These are phyloP conservation scores for Arachis stenosperma DNA, from an alignment of 306 rosid species.

Conservation along the genomic window DNA sequence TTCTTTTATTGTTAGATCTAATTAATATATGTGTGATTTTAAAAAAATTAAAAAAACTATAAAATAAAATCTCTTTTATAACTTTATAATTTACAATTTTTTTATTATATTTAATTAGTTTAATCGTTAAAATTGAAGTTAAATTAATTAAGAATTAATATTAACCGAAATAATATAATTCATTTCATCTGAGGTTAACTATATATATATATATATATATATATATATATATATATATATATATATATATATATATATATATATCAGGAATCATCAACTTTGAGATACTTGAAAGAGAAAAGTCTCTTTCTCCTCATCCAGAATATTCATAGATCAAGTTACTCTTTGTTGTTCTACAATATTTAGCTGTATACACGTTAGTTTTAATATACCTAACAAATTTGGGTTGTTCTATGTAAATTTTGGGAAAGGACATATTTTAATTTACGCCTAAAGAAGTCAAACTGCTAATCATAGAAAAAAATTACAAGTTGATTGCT, in stretches of 20 bases:
- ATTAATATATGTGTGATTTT: too few relatives aligned
- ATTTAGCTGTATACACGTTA: neutral
- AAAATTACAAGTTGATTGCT: constrained; percentile 17
- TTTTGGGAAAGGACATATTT: neutral
- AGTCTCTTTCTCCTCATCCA: constrained; percentile 5
- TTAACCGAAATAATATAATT: too few relatives aligned
- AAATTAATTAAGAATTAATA: too few relatives aligned
- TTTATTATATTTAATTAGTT: too few relatives aligned
- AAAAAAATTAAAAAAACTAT: too few relatives aligned
- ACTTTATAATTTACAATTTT: too few relatives aligned
- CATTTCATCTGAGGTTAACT: neutral
- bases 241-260: neutral
- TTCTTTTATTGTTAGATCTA: too few relatives aligned
- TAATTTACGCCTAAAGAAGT: neutral
- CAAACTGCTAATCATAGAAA: neutral
- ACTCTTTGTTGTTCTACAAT: neutral
- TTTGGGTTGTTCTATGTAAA: neutral
- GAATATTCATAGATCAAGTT: neutral
- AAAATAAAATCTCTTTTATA: too few relatives aligned
- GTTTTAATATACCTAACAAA: neutral
- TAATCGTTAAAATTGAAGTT: too few relatives aligned
- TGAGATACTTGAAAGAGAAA: constrained; percentile 25
- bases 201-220: neutral
- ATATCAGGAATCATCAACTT: constrained; percentile 20
- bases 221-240: neutral